Conservation (phyloP, 164 flowering plant species). For the Vitis rotundifolia region DNA sequence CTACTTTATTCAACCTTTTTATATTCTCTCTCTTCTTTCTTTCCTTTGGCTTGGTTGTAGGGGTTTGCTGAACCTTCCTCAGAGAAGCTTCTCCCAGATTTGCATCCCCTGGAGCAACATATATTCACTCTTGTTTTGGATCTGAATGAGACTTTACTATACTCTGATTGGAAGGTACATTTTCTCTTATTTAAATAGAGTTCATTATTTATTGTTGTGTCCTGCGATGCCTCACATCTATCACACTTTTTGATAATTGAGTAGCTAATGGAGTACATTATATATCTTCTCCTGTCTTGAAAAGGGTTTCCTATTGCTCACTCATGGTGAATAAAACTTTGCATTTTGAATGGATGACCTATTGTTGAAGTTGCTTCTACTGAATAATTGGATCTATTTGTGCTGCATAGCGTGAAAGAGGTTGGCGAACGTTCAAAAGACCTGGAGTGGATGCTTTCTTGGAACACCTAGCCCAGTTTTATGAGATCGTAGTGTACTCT, state of each 20-base stretch:
- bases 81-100: conserved; percentile 96
- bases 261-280: no score
- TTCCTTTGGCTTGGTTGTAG: conserved; percentile 31
- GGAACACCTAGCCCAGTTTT: conserved; percentile 77
- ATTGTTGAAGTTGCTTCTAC: no score
- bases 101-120: conserved; percentile 80
- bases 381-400: conserved; percentile 3
- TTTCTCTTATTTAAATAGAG: no score
- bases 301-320: no score
- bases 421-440: conserved; percentile 94
- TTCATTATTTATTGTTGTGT: no score
- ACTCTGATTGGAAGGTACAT: conserved; percentile 88
- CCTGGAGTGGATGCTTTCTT: conserved; percentile 95
- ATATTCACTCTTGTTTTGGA: conserved; percentile 90
- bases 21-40: background rate
- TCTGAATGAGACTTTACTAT: conserved; percentile 82
- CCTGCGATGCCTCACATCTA: no score
- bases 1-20: background rate
- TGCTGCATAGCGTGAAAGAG: conserved; percentile 77
- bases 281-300: no score
- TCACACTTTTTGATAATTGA: no score
- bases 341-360: no score
- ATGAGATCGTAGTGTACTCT: conserved; percentile 84
- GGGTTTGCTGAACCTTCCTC: conserved; percentile 85
- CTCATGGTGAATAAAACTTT: no score